Percentiles rank a stretch among this genome's conserved stretches.
Evolutionary conservation across 768 basidiomycete genomes (phyloP).

Genomic region (Crassisporium funariophilum): DNA sequence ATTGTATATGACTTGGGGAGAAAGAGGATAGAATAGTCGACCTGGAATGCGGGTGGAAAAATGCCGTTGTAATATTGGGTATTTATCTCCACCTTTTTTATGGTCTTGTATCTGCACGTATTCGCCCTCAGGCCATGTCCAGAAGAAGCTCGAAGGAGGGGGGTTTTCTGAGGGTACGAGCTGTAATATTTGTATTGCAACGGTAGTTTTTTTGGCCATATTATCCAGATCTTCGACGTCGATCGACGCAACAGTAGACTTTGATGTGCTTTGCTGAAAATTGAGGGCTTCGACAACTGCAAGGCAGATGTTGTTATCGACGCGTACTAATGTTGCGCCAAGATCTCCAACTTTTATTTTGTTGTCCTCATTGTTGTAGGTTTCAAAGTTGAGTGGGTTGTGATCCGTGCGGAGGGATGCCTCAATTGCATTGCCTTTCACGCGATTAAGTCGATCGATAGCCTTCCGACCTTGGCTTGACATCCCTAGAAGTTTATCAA

Average conservation of each 20-base stretch:
- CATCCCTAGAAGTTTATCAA: no score
- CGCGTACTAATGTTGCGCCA: constrained; percentile 4
- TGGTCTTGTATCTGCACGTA: constrained; percentile 5
- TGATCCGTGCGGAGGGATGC: background rate
- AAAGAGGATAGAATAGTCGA: background rate
- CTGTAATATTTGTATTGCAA: constrained; percentile 7
- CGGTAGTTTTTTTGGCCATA: background rate
- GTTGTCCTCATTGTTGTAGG: background rate
- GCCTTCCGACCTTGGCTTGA: no score
- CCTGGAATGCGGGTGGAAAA: constrained; percentile 1
- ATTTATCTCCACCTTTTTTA: no score
- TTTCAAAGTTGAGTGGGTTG: no score
- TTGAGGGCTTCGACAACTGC: constrained; percentile 8
- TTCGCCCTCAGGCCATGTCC: constrained; percentile 8
- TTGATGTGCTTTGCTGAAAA: constrained; percentile 6
- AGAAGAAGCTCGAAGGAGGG: no score
- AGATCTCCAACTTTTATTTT: constrained; percentile 9
- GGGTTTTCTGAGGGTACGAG: background rate
- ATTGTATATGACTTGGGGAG: background rate
- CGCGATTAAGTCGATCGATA: no score
- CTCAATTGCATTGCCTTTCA: background rate
- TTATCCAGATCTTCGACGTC: constrained; percentile 3
- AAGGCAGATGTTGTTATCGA: constrained; percentile 5
- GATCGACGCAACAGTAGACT: background rate
- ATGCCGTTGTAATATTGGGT: background rate